Conservation (phyloP, 169 alveolate species). For the Cryptosporidium sp. region DNA sequence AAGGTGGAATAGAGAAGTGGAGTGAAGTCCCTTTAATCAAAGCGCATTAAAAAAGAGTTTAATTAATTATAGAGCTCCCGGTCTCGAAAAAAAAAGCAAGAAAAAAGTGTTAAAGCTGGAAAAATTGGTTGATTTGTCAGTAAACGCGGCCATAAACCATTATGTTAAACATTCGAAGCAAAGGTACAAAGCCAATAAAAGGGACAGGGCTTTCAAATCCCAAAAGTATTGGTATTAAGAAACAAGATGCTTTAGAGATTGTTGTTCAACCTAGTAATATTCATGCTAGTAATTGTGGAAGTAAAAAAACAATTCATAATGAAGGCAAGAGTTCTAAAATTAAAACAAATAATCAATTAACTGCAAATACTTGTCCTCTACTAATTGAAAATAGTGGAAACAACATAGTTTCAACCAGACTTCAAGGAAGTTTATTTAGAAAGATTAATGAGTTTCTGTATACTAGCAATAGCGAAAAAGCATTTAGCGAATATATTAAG, state of each 20-base stretch:
- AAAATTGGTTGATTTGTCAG: background rate
- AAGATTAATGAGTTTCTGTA: conserved; percentile 80
- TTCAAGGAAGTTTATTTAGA: conserved; percentile 81
- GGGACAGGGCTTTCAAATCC: background rate
- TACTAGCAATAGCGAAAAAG: conserved; percentile 77
- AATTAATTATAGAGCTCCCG: background rate
- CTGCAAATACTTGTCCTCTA: background rate
- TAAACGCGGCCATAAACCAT: background rate
- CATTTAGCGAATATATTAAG: conserved; percentile 70
- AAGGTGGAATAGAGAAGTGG: too few species aligned
- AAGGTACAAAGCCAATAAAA: background rate
- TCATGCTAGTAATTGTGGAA: background rate
- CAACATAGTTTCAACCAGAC: conserved; percentile 6
- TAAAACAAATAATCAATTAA: background rate
- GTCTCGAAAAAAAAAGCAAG: background rate
- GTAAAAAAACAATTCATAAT: too few species aligned
- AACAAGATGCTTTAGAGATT: background rate
- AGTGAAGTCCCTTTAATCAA: background rate
- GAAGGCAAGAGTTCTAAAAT: background rate
- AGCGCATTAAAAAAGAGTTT: background rate
- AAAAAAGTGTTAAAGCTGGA: background rate
- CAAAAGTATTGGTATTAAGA: background rate
- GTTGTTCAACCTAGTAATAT: background rate
- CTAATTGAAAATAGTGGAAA: background rate
- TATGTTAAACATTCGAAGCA: background rate